Percentiles rank a stretch among this genome's conserved stretches.
phyloP scores from a whole-genome alignment of 257 asterid genomes.

The Gentiana macrophylla region DNA sequence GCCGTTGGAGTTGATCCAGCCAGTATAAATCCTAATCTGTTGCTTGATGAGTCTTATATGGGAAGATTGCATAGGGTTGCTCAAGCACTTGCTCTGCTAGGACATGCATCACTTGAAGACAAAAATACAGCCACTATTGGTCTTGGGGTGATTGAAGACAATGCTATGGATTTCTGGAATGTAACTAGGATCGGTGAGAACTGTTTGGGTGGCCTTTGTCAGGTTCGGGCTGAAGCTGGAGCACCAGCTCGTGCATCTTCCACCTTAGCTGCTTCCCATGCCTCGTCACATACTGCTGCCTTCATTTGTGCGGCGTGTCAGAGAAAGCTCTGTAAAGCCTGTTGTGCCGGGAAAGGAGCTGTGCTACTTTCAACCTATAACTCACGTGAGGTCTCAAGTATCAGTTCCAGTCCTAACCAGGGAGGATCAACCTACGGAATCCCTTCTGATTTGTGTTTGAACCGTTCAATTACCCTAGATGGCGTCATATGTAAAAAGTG shows the following conservation, averaged over 20 bases:
- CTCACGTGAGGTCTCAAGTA: conserved; percentile 45
- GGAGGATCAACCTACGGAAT: conserved; percentile 61
- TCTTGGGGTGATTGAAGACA: conserved; percentile 53
- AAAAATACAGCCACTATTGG: conserved; percentile 73
- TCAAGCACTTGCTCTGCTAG: conserved; percentile 65
- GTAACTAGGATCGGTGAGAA: conserved; percentile 50
- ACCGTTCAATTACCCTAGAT: conserved; percentile 42
- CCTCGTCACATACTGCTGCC: conserved; percentile 16
- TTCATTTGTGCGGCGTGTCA: conserved; percentile 65
- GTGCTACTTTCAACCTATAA: conserved; percentile 42
- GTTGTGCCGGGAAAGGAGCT: conserved; percentile 93
- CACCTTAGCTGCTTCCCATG: conserved; percentile 24
- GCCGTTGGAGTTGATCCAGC: conserved; percentile 94
- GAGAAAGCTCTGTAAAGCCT: conserved; percentile 69
- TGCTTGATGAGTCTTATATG: conserved; percentile 65
- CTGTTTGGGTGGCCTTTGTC: conserved; percentile 71
- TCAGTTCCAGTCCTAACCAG: conserved; percentile 42
- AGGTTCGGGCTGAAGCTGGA: conserved; percentile 64
- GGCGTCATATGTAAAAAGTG: conserved; percentile 73
- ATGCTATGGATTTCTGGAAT: conserved; percentile 81
- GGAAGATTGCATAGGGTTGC: conserved; percentile 61
- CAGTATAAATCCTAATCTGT: conserved; percentile 67
- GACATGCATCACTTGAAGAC: conserved; percentile 79
- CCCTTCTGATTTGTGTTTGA: conserved; percentile 53
- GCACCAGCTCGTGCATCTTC: conserved; percentile 23